A percentile compares a stretch with the other conserved stretches of the same genome.
These are phyloP conservation scores for Clathrospora elynae DNA, from an alignment of 2,329 filamentous ascomycete genomes.

Conservation along the genomic window DNA sequence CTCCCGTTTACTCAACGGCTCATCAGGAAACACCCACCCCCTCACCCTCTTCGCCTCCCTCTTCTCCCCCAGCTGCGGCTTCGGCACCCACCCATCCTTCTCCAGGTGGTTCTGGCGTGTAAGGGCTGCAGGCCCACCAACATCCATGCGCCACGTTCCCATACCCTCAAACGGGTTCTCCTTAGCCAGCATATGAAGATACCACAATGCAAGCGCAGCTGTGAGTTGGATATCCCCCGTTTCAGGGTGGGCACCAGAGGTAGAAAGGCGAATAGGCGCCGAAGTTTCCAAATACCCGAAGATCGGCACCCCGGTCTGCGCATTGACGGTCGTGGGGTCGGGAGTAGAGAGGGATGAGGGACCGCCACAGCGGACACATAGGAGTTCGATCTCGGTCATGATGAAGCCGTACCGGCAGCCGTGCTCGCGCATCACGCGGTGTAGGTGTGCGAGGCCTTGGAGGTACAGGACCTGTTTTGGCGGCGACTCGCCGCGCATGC, in stretches of 20 bases:
- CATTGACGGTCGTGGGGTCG: constrained; percentile 47
- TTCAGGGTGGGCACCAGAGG: constrained; percentile 41
- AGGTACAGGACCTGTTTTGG: constrained; percentile 88
- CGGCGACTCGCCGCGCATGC: constrained; percentile 85
- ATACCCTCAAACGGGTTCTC: constrained; percentile 65
- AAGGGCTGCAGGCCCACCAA: constrained; percentile 74
- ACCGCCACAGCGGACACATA: constrained; percentile 80
- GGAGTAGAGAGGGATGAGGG: constrained; percentile 38
- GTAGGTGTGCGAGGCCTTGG: constrained; percentile 80
- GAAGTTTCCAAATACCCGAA: constrained; percentile 88
- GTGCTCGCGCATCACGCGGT: constrained; percentile 92
- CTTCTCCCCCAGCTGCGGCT: constrained; percentile 74
- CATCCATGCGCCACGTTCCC: constrained; percentile 69
- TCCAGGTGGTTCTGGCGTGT: constrained; percentile 71
- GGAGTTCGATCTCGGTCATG: constrained; percentile 92
- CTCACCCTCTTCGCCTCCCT: constrained; percentile 72
- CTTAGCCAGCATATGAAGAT: constrained; percentile 72
- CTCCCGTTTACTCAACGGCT: constrained; percentile 73
- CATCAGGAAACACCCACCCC: constrained; percentile 78
- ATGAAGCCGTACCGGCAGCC: constrained; percentile 94
- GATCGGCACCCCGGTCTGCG: constrained; percentile 66
- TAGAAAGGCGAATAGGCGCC: constrained; percentile 60
- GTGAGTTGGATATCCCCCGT: constrained; percentile 62
- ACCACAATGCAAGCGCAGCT: constrained; percentile 76
- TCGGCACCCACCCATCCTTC: constrained; percentile 78